These are phyloP conservation scores for Aspergillus cavernicola DNA, from an alignment of 495 filamentous ascomycete genomes.

Conservation along the genomic window DNA sequence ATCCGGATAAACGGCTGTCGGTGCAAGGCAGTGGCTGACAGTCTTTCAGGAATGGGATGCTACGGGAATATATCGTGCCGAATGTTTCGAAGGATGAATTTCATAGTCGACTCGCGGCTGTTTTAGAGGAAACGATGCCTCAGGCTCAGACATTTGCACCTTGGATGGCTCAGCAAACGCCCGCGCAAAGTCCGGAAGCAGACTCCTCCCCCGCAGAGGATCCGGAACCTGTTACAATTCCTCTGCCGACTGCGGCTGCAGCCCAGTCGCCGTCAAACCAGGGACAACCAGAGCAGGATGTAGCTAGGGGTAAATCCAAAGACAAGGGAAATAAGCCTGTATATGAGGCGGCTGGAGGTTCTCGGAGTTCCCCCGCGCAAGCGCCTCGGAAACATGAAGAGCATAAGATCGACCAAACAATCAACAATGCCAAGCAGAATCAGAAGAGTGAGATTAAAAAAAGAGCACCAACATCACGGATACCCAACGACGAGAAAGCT, in stretches of 20 bases:
- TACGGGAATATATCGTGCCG: constrained; percentile 62
- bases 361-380: neutral
- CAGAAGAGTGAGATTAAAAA: constrained; percentile 1
- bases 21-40: constrained; percentile 5
- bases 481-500: neutral
- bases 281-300: neutral
- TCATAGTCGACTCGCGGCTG: constrained; percentile 40
- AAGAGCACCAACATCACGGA: neutral
- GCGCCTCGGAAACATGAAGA: constrained; percentile 1
- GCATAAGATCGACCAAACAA: neutral
- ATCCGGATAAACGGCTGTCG: neutral
- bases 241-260: constrained; percentile 11
- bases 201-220: neutral
- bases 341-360: neutral
- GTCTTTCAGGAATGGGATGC: constrained; percentile 49
- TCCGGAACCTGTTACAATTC: constrained; percentile 10
- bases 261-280: neutral
- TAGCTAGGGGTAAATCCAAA: neutral
- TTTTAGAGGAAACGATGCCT: constrained; percentile 24
- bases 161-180: neutral
- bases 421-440: constrained; percentile 19
- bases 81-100: constrained; percentile 61
- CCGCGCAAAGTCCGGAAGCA: neutral
- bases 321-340: constrained; percentile 12
- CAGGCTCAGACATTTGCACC: neutral